Evolutionary conservation across 73 alveolate species (phyloP).

Genomic region (Blepharisma stoltei): DNA sequence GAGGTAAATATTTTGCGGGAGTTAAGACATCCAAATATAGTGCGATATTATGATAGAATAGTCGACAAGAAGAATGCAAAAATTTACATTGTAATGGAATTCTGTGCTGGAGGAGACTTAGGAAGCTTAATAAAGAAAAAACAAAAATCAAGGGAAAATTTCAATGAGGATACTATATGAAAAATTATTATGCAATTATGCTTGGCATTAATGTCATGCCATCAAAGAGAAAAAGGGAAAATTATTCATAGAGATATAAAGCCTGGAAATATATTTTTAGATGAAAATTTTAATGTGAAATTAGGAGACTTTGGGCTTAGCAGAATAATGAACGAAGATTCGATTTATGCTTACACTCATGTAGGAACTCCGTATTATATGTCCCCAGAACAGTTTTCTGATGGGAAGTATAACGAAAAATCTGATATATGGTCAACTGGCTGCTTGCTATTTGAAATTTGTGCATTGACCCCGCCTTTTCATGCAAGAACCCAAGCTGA

Average conservation of each 20-base stretch:
- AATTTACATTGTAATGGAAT: constrained; percentile 90
- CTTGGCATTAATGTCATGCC: constrained; percentile 86
- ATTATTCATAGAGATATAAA: constrained; percentile 90
- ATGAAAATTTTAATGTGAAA: constrained; percentile 72
- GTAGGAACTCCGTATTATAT: constrained; percentile 97
- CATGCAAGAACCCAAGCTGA: constrained; percentile 83
- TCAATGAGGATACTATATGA: constrained; percentile 91
- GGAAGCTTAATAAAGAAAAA: constrained; percentile 74
- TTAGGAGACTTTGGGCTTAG: constrained; percentile 94
- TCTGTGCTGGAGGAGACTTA: constrained; percentile 96
- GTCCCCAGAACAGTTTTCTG: constrained; percentile 97
- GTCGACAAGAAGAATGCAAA: constrained; percentile 83
- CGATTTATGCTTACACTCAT: constrained; percentile 89
- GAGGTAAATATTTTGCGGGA: constrained; percentile 90
- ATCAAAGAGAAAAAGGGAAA: constrained; percentile 66
- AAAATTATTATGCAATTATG: constrained; percentile 81
- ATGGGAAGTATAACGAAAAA: constrained; percentile 89
- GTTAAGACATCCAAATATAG: constrained; percentile 75
- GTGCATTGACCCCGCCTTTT: constrained; percentile 87
- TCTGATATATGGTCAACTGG: constrained; percentile 96
- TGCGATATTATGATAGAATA: constrained; percentile 85
- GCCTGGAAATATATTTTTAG: constrained; percentile 88
- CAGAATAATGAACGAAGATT: constrained; percentile 73
- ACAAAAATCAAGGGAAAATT: constrained; percentile 57
- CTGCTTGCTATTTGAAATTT: constrained; percentile 87